Evolutionary conservation across 2,329 filamentous ascomycete species (phyloP), one percentile per base, ranked within the genome.

Genomic region (Calonectria henricotiae): DNA sequence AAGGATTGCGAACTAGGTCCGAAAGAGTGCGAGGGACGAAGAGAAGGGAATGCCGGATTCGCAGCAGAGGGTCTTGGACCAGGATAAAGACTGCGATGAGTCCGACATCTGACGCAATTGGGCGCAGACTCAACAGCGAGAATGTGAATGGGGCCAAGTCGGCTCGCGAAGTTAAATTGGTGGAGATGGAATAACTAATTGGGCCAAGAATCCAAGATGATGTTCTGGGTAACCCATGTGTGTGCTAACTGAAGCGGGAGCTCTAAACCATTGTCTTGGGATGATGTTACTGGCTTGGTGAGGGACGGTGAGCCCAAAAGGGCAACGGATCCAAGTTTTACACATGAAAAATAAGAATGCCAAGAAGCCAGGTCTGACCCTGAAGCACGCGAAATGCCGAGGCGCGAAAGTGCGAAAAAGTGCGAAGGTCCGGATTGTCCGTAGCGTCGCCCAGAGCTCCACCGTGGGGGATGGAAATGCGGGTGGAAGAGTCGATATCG

Each of bases 51-150:
- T 54, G 30, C 9, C 49, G 20, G 30, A 23, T 37, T 15, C 6
- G 30, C n/a, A 23, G 51, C 20, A 15, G 51, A 58, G 51, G 51
- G 51, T 23, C 51, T 58, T 58, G 51, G 51, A 17, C 4, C 32
- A 58, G 51, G 35, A 58, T 58, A 58, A 58, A 58, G 51, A 58
- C 32, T 58, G 51, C 51, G 51, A 58, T 13, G 30, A 58, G 51
- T 58, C 51, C 51, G 51, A 58, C 39, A 39, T 58, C 51, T 32
- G 35, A 58, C 51, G 51, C 35, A 25, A 25, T 23, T 58, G 32
- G 51, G 51, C 23, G 20, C 12, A 39, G 41, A 39, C 7, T 25
- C 5, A 39, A 58, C n/a, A 39, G 51, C n/a, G 51, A 25, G 51
- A n/a, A 2, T 20, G 15, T 12, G 51, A 32, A 23, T 58, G 20